A percentile compares a stretch with the other conserved stretches of the same genome.
These are phyloP conservation scores for Schizochytrium sp. DNA, from an alignment of 108 stramenopile species.

Conservation along the genomic window DNA sequence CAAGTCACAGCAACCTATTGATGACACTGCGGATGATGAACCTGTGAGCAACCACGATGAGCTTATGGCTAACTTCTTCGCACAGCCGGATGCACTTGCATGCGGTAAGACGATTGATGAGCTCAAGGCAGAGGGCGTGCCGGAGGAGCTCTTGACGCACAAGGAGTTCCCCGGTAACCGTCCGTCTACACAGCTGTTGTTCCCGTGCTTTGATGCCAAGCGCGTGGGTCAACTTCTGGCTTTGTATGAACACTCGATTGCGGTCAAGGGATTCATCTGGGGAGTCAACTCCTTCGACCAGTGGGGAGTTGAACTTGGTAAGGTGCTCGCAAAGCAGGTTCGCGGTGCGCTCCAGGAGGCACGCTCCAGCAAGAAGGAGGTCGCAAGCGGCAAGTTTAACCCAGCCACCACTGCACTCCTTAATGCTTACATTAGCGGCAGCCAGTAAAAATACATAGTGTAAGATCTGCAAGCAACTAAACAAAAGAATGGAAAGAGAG, in stretches of 20 bases:
- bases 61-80: constrained; percentile 99
- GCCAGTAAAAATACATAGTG: not conserved
- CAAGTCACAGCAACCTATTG: constrained; percentile 84
- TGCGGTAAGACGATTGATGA: constrained; percentile 88
- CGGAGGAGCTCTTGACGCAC: constrained; percentile 89
- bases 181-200: constrained; percentile 91
- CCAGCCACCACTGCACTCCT: constrained; percentile 71
- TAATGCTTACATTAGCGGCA: constrained; percentile 63
- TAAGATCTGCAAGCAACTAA: too few species aligned
- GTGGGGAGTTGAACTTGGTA: constrained; percentile 99
- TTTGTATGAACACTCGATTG: constrained; percentile 96
- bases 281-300: constrained; percentile 99
- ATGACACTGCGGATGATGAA: constrained; percentile 88
- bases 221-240: constrained; percentile 92
- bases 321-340: constrained; percentile 88
- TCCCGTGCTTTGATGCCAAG: constrained; percentile 93
- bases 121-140: constrained; percentile 87
- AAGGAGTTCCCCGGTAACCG: constrained; percentile 95
- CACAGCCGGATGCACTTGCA: constrained; percentile 98
- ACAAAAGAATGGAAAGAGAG: too few species aligned
- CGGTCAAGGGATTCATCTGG: constrained; percentile 99
- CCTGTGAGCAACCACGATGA: constrained; percentile 96
- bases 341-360: constrained; percentile 61
- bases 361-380: constrained; percentile 55
- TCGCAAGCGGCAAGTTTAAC: constrained; percentile 68